Base-by-base conservation (phyloP, 108 stramenopile genomes). In the Stephanodiscus minutulus region DNA sequence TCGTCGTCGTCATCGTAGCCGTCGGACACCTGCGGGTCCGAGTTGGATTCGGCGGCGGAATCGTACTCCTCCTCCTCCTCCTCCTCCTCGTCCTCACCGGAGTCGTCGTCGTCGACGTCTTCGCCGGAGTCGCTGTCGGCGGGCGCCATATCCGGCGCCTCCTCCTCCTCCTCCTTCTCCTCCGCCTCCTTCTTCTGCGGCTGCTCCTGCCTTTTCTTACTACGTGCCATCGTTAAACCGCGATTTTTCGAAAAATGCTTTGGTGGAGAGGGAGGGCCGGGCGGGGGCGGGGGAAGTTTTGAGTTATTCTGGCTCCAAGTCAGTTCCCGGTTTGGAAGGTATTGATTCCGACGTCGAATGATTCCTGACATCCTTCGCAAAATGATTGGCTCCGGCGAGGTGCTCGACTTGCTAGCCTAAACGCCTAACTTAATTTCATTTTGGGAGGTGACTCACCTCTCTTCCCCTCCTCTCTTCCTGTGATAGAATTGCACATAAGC, bases 11-110 rank as follows among this genome's bases (percentile, higher is more conserved):
- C 68, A 22, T 58, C 66, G 11, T 59, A 33, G 35, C 18, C 35
- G 36, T 58, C 57, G 33, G 57, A 58, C 1, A 58, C 57, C 33
- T 58, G 35, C n/a, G 36, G 72, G 21, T 82, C 72, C 11, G 72
- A 85, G 18, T 73, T 70, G 33, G 74, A 81, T 25, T 73, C 72
- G 21, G 72, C 83, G 47, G 77, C 84, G 46, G 57, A 54, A 41
- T 73, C 81, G 9, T 67, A 73, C 21, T 82, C 78, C 0, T 86
- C 63, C 15, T 67, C 77, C 41, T 71, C 64, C 6, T 64, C 68
- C 1, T 48, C 33, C 18, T 29, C 36, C 1, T n/a, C 54, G 39
- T 55, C 68, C 1, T 56, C 72, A 27, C 64, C 44, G 22, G 20
- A 25, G 12, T 46, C 28, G 21, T 61, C 67, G 52, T 66, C 58